Conservation (phyloP, 1,139 yeast species). For the Debaryomycetaceae sp. region DNA sequence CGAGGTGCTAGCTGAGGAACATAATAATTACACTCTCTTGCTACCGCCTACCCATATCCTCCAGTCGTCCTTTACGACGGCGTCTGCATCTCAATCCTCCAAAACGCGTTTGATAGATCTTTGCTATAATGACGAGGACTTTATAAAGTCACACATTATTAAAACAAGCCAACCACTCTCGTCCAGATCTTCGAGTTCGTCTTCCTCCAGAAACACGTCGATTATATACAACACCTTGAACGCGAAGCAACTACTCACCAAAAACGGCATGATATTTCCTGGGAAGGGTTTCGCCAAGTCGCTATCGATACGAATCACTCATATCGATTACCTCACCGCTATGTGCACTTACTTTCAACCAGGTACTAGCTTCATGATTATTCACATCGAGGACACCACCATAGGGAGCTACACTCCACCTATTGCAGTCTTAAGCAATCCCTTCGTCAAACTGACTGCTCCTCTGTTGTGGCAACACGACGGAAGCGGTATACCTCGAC, state of each 20-base stretch:
- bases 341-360: conserved; percentile 44
- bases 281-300: conserved; percentile 55
- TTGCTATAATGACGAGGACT: conserved; percentile 58
- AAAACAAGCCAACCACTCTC: conserved; percentile 20
- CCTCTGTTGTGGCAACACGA: neutral
- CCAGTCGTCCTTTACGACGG: conserved; percentile 48
- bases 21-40: conserved; percentile 49
- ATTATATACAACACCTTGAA: conserved; percentile 53
- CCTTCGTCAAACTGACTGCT: neutral
- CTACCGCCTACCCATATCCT: conserved; percentile 58
- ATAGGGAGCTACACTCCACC: conserved; percentile 4
- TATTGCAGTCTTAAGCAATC: neutral
- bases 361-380: conserved; percentile 47
- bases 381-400: conserved; percentile 46
- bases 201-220: conserved; percentile 40
- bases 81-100: conserved; percentile 25
- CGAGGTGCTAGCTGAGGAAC: conserved; percentile 34
- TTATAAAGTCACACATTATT: conserved; percentile 67
- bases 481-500: neutral
- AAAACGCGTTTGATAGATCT: conserved; percentile 46
- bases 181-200: conserved; percentile 15
- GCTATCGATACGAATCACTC: conserved; percentile 39
- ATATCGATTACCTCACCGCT: conserved; percentile 41
- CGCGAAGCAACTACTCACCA: conserved; percentile 54
- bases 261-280: conserved; percentile 51